These are phyloP conservation scores for Penicillium sumatraense DNA, from an alignment of 2,329 filamentous ascomycete genomes.

Conservation along the genomic window DNA sequence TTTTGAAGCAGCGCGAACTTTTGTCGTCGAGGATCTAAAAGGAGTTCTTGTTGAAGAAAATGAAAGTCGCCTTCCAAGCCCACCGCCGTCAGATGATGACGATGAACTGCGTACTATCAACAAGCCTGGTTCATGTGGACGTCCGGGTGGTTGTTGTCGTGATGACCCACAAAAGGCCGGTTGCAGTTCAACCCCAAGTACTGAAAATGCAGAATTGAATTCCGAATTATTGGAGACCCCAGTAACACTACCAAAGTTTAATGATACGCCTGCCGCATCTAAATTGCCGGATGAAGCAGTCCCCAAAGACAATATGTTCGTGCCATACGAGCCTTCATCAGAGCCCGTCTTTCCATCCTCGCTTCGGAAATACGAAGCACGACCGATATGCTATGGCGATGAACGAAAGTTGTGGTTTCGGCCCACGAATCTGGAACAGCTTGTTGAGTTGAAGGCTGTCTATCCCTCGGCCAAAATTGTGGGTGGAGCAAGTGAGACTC, in stretches of 20 bases:
- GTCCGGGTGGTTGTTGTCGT: neutral
- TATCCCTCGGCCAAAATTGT: neutral
- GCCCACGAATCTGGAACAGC: neutral
- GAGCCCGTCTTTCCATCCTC: neutral
- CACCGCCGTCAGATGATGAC: neutral
- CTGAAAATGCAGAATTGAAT: neutral
- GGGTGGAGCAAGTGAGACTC: neutral
- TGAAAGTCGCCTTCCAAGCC: neutral
- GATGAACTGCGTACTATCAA: neutral
- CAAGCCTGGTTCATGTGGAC: neutral
- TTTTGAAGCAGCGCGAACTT: constrained; percentile 1
- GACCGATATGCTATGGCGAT: neutral
- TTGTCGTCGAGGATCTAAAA: neutral
- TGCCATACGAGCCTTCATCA: neutral
- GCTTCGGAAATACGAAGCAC: neutral
- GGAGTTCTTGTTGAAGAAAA: neutral
- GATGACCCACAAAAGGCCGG: neutral
- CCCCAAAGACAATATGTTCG: neutral
- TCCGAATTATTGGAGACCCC: neutral
- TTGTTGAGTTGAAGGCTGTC: neutral
- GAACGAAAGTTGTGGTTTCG: neutral
- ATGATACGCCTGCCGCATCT: neutral
- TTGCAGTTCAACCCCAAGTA: neutral
- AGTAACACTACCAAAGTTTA: neutral
- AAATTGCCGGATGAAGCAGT: neutral